A percentile compares a stretch with the other conserved stretches of the same genome.
Conservation (phyloP, 305 asterid genomes). For the Plantago lanceolata region DNA sequence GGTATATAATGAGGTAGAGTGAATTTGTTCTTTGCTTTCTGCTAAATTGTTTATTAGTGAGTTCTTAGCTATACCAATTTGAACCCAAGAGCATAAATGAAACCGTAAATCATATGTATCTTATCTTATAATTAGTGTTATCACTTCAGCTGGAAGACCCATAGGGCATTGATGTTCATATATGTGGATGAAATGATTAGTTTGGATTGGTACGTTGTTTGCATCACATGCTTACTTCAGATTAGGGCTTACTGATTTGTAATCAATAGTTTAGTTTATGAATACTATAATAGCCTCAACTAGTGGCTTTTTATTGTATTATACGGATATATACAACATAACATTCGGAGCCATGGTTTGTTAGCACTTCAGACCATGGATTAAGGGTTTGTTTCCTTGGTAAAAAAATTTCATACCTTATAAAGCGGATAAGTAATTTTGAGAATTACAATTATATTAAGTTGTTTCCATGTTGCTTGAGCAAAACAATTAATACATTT, state of each 20-base stretch:
- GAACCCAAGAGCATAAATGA: not conserved
- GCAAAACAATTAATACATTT: no score
- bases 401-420: no score
- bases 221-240: not conserved
- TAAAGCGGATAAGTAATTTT: no score
- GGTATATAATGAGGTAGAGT: not conserved
- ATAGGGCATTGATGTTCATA: no score
- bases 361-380: no score
- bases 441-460: no score
- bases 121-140: not conserved
- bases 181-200: not conserved
- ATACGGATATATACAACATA: no score
- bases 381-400: no score
- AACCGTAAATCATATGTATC: not conserved
- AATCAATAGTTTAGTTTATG: not conserved
- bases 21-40: not conserved
- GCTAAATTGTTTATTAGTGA: not conserved
- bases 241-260: not conserved
- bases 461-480: no score
- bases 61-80: not conserved
- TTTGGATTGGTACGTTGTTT: not conserved
- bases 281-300: not conserved
- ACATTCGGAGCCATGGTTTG: no score
- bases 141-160: not conserved
- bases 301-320: not conserved